Conservation (phyloP, 2,329 filamentous ascomycete species). For the Anthostomella pinea region DNA sequence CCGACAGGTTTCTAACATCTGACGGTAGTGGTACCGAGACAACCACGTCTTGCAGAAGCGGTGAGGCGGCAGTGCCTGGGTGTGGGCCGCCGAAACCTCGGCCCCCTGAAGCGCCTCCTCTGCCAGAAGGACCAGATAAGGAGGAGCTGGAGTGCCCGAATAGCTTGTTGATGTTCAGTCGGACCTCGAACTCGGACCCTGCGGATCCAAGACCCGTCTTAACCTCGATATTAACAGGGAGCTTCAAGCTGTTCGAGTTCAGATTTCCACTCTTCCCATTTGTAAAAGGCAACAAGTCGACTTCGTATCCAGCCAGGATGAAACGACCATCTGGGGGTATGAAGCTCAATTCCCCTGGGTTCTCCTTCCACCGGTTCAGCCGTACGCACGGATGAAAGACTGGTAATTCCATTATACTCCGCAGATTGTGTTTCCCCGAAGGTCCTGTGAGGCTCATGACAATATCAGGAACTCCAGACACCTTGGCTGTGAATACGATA, state of each 20-base stretch:
- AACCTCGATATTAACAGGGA: constrained; percentile 80
- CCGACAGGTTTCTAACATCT: constrained; percentile 77
- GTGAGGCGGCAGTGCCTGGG: constrained; percentile 54
- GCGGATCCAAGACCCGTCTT: constrained; percentile 72
- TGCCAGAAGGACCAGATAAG: constrained; percentile 37
- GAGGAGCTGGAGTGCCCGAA: constrained; percentile 46
- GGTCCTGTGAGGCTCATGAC: constrained; percentile 75
- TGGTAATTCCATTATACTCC: constrained; percentile 75
- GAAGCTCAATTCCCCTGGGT: constrained; percentile 90
- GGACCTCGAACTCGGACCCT: constrained; percentile 86
- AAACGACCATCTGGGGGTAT: constrained; percentile 93
- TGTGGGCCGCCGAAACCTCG: constrained; percentile 45
- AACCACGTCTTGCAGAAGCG: constrained; percentile 70
- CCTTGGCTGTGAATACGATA: constrained; percentile 91
- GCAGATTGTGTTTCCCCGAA: constrained; percentile 74
- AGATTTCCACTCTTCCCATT: constrained; percentile 54
- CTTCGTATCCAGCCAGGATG: constrained; percentile 89
- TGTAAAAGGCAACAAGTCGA: constrained; percentile 77
- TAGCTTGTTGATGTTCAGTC: constrained; percentile 67
- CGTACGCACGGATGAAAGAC: constrained; percentile 96
- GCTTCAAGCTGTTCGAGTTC: constrained; percentile 63
- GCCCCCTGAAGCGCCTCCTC: constrained; percentile 39
- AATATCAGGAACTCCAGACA: constrained; percentile 93
- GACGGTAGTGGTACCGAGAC: constrained; percentile 77
- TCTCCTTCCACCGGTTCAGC: constrained; percentile 83